A percentile compares a stretch with the other conserved stretches of the same genome.
Evolutionary conservation across 1,139 yeast genomes (phyloP).

Genomic region (Blastobotrys capitulatus): DNA sequence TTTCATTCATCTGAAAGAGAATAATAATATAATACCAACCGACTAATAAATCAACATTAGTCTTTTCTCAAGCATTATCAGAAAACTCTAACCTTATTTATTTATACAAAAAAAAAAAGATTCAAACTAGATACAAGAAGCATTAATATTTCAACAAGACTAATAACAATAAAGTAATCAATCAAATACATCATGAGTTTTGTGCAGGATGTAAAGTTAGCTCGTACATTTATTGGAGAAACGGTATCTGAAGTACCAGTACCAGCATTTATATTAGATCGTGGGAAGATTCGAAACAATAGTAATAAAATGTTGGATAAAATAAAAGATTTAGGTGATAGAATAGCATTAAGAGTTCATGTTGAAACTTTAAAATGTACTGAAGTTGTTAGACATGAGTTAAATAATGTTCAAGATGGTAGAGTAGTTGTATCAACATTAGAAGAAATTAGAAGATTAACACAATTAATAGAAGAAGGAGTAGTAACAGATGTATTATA

Average conservation of each 20-base stretch:
- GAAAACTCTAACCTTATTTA: too few species aligned
- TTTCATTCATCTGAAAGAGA: too few species aligned
- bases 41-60: too few species aligned
- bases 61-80: too few species aligned
- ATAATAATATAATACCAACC: too few species aligned
- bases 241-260: slow-evolving; percentile 43
- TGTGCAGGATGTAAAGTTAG: slow-evolving; percentile 18
- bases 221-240: slow-evolving; percentile 26
- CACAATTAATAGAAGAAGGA: slow-evolving; percentile 41
- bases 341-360: slow-evolving; percentile 52
- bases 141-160: too few species aligned
- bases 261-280: slow-evolving; percentile 47
- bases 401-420: slow-evolving; percentile 42
- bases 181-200: slow-evolving; percentile 20
- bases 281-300: slow-evolving; percentile 35
- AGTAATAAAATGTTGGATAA: slow-evolving; percentile 39
- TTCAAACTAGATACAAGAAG: too few species aligned
- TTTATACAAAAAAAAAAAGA: too few species aligned
- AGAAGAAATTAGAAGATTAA: slow-evolving; percentile 54
- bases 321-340: slow-evolving; percentile 20
- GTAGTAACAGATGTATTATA: slow-evolving; percentile 52
- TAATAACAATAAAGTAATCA: too few species aligned
- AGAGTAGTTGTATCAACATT: slow-evolving; percentile 62
- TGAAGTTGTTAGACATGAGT: slow-evolving; percentile 42
- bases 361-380: slow-evolving; percentile 65